Evolutionary conservation across 1,284 basidiomycete genomes (phyloP), one percentile per base, ranked within the genome.

Genomic region (Cryptococcus deneoformans): DNA sequence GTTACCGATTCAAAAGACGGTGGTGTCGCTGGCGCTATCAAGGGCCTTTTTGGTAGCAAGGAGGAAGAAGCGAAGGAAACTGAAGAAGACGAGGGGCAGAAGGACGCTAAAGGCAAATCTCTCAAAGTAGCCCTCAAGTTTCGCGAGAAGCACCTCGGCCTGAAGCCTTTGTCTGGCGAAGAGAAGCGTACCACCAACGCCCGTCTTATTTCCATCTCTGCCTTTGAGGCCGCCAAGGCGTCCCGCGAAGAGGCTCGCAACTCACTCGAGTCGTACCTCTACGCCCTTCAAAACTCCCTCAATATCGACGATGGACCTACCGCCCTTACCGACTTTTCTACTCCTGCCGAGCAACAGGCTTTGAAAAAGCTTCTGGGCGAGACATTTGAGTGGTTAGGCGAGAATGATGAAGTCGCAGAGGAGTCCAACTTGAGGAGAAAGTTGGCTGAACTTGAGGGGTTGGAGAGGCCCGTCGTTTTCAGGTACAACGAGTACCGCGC

Each of bases 161-260:
- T 87, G 45, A 81, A 85, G 20, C 87, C 89, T 0, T 84, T 94
- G 84, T 82, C 85, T 3, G 80, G 83, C 2, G 82, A 84, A 16
- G 84, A 90, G 73, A 93, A 93, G 79, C 83, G 84, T 48, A 78
- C 79, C 8, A 82, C 89, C 24, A 83, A 87, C 52, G 82, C 84
- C 60, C 83, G 85, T 90, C 80, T 96, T 34, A 82, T 86, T n/a
- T 84, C 86, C 4, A 82, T 97, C 61, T 87, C 94, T 60, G 77
- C 81, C 9, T 87, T 88, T 54, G 93, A 97, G 75, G 79, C 81
- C 1, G 84, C 86, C 16, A 92, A 92, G 72, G 82, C 81, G 35
- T 84, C 86, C 53, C 86, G 86, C 51, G 95, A 95, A 71, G 95
- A 98, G 76, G 90, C 92, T 1, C 84, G 87, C 55, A 99, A 99